Conservation (phyloP, 768 basidiomycete species). For the Pisolithus orientalis region DNA sequence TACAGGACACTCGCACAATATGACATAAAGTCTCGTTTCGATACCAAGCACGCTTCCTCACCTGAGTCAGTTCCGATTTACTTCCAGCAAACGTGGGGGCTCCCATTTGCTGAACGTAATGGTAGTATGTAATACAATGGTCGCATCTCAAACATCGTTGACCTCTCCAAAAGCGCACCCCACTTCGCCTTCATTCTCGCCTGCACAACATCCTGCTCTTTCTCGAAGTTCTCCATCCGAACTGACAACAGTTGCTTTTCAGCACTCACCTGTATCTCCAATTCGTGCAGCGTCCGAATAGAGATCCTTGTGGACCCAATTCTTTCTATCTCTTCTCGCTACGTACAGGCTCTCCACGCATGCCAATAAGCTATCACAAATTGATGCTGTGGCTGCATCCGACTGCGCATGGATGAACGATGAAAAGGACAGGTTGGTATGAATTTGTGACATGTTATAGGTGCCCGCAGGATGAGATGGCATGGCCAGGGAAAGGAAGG, state of each 20-base stretch:
- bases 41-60: constrained; percentile 23
- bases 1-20: constrained; percentile 80
- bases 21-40: constrained; percentile 52
- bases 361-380: constrained; percentile 59
- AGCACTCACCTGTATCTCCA: constrained; percentile 25
- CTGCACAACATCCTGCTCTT: constrained; percentile 48
- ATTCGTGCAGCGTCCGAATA: constrained; percentile 48
- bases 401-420: constrained; percentile 83
- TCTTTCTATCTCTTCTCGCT: too few relatives aligned
- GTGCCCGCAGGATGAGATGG: constrained; percentile 63
- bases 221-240: constrained; percentile 15
- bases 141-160: constrained; percentile 10
- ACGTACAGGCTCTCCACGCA: constrained; percentile 81
- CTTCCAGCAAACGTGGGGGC: neutral
- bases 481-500: constrained; percentile 60
- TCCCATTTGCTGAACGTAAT: neutral
- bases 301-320: constrained; percentile 68
- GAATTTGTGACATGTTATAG: constrained; percentile 70
- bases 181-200: constrained; percentile 65
- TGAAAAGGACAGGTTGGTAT: constrained; percentile 72
- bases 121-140: neutral
- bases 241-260: constrained; percentile 47
- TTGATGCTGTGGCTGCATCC: constrained; percentile 75
- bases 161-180: constrained; percentile 54
- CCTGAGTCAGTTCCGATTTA: constrained; percentile 11